These are phyloP conservation scores for Geranium rotundifolium DNA, from an alignment of 345 rosid species.

Conservation along the genomic window DNA sequence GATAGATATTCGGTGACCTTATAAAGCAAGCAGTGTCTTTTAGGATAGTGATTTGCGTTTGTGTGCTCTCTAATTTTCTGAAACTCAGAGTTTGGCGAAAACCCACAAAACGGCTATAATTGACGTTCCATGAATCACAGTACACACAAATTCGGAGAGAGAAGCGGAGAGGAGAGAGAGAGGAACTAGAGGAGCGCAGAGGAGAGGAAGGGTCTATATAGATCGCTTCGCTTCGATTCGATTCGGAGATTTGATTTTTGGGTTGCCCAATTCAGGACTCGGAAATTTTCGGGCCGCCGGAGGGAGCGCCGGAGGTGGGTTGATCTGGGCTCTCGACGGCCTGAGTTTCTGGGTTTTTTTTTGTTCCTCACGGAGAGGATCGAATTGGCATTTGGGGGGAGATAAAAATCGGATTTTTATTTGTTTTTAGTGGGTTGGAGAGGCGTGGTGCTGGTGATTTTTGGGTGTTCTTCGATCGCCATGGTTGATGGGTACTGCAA, in stretches of 20 bases:
- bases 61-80: not conserved
- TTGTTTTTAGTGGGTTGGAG: not conserved
- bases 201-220: not conserved
- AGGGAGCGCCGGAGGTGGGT: not conserved
- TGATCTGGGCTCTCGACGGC: not conserved
- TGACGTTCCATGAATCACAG: not conserved
- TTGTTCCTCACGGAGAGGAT: not conserved
- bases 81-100: not conserved
- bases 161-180: not conserved
- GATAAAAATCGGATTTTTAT: not conserved
- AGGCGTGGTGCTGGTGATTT: not conserved
- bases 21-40: too few relatives aligned
- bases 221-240: too few relatives aligned
- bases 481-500: constrained; percentile 26
- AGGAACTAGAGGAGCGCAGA: not conserved
- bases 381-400: not conserved
- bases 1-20: too few relatives aligned
- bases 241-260: too few relatives aligned
- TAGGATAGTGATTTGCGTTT: too few relatives aligned
- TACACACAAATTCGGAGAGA: not conserved
- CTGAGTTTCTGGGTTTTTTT: not conserved
- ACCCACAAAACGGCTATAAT: constrained; percentile 11
- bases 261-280: too few relatives aligned
- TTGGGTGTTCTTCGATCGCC: not conserved
- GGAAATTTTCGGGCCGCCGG: not conserved